Conservation (phyloP, 1,284 basidiomycete genomes). For the Ceratobasidium papillatum region DNA sequence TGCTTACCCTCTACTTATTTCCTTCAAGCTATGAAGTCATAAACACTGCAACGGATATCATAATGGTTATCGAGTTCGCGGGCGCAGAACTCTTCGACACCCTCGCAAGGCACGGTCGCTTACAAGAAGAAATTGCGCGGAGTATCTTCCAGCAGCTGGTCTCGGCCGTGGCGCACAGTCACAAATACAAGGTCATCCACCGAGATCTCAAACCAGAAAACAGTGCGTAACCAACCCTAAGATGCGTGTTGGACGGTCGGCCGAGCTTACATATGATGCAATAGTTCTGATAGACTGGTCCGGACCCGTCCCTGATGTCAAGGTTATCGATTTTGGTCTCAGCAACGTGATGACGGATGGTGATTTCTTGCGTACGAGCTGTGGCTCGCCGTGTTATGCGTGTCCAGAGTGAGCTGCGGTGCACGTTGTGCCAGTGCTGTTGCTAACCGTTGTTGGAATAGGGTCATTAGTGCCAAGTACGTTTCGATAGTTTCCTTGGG, state of each 20-base stretch:
- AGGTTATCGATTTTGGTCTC: conserved; percentile 92
- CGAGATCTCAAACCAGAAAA: conserved; percentile 97
- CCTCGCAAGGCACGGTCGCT: conserved; percentile 87
- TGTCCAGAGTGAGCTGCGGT: conserved; percentile 70
- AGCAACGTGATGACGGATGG: conserved; percentile 91
- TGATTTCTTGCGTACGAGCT: conserved; percentile 93
- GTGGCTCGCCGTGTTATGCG: conserved; percentile 95
- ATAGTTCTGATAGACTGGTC: conserved; percentile 51
- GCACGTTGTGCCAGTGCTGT: conserved; percentile 55
- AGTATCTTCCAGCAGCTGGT: conserved; percentile 97
- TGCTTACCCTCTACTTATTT: neutral
- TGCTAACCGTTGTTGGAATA: conserved; percentile 50
- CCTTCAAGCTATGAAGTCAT: conserved; percentile 88
- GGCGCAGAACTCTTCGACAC: conserved; percentile 96
- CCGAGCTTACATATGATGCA: neutral
- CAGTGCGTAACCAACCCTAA: conserved; percentile 46
- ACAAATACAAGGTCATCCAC: conserved; percentile 93
- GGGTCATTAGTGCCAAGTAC: conserved; percentile 36
- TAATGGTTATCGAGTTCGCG: conserved; percentile 94
- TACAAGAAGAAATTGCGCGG: conserved; percentile 84
- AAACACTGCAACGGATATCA: conserved; percentile 90
- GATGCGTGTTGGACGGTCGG: neutral
- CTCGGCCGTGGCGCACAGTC: conserved; percentile 93
- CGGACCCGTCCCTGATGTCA: conserved; percentile 65
- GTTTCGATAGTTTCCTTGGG: neutral